Conservation (phyloP, 768 basidiomycete genomes). For the Goffeauzyma gilvescens region DNA sequence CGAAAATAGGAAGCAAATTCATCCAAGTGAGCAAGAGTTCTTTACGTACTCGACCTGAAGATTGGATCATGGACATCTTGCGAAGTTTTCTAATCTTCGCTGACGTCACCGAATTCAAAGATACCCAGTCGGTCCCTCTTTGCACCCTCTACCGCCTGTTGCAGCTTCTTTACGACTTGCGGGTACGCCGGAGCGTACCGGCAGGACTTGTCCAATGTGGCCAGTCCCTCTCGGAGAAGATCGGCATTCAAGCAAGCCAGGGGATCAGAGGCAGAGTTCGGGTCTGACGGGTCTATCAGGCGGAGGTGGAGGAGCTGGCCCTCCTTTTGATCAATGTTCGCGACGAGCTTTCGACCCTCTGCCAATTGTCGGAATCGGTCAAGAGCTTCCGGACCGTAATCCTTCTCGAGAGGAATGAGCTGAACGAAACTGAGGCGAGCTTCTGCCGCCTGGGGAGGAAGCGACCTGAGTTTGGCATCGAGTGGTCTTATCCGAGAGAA, state of each 20-base stretch:
- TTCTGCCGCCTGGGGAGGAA: constrained; percentile 85
- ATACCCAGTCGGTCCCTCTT: constrained; percentile 30
- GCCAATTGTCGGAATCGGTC: constrained; percentile 68
- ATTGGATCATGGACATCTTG: no score
- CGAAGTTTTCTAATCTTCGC: constrained; percentile 27
- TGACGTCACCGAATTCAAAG: constrained; percentile 31
- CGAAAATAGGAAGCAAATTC: no score
- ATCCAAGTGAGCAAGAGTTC: no score
- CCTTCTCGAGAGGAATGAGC: constrained; percentile 57
- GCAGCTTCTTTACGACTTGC: constrained; percentile 24
- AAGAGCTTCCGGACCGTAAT: constrained; percentile 68
- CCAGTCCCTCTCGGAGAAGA: constrained; percentile 54
- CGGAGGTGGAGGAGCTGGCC: constrained; percentile 63
- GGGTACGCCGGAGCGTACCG: constrained; percentile 27
- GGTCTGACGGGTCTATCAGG: constrained; percentile 72
- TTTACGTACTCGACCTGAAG: no score
- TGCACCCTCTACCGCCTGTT: constrained; percentile 28
- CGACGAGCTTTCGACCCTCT: constrained; percentile 81
- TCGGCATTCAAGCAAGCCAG: constrained; percentile 70
- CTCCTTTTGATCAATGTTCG: constrained; percentile 80
- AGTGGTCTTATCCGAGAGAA: constrained; percentile 65
- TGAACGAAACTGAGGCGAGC: constrained; percentile 84
- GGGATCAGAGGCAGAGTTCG: constrained; percentile 47
- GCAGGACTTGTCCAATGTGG: constrained; percentile 27
- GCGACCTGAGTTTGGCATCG: constrained; percentile 68